Evolutionary conservation across 2,329 filamentous ascomycete genomes (phyloP), one percentile per base, ranked within the genome.

Genomic region (Fusarium acutatum): DNA sequence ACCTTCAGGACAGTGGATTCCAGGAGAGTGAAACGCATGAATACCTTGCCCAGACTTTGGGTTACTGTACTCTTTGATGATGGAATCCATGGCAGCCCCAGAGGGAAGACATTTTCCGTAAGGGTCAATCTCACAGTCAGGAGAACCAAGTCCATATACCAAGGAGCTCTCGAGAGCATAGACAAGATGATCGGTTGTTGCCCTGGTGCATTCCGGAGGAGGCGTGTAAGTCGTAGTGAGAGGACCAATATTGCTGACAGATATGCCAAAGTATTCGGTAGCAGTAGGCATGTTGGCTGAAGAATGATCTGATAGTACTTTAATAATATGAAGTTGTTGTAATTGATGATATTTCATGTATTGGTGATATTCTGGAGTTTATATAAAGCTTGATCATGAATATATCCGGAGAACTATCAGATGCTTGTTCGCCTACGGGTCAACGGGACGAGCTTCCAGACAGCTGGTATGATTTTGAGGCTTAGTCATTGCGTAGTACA

Each of bases 221-320:
- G 77, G 69, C 3, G 78, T 78, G 59, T 76, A 81, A n/a, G 72
- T 77, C 5, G 80, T 79, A 34, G 79, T 81, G 18, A 81, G 60
- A 7, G 78, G 79, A 11, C 80, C 78, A 28, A 80, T 28, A 57
- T 81, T 81, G 60, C 74, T 77, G 60, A 80, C 59, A 22, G 69
- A 57, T 6, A 60, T 56, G 3, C 73, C 75, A 40, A 75, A 77
- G 44, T 65, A 71, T 30, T 74, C 52, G 13, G 76, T 80, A 4
- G 63, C 53, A 13, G 75, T 69, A 5, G 79, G 77, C 79, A 80
- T 80, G 1, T 34, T 75, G 66, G 14, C 11, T 8, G 15, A 28
- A 20, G 4, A 15, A 8, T 56, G 12, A 32, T 30, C 20, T 43
- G 9, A 15, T n/a, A 32, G 14, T 32, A 34, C 1, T 17, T 13